phyloP scores from a whole-genome alignment of 805 yeast species.

The Ogataea paraovalis region DNA sequence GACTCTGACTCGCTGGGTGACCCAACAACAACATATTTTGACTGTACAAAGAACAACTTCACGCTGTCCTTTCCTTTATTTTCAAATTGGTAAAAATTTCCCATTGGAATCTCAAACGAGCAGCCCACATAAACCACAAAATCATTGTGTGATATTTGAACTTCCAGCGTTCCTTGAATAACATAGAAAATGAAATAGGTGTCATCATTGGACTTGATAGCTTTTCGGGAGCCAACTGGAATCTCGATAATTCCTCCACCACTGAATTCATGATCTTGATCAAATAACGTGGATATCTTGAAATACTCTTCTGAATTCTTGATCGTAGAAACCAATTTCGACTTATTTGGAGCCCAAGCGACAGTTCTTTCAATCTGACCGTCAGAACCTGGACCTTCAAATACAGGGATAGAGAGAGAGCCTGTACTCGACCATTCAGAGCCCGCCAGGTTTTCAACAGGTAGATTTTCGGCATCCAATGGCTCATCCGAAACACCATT shows the following conservation, averaged over 20 bases:
- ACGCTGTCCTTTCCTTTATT: conserved; percentile 59
- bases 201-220: conserved; percentile 56
- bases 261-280: conserved; percentile 54
- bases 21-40: conserved; percentile 38
- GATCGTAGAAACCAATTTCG: conserved; percentile 39
- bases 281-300: conserved; percentile 60
- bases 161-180: conserved; percentile 65
- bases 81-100: conserved; percentile 64
- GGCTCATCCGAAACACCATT: background rate
- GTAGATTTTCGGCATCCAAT: conserved; percentile 25
- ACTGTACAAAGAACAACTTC: conserved; percentile 72
- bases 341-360: conserved; percentile 63
- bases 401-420: conserved; percentile 43
- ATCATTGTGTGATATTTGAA: conserved; percentile 51
- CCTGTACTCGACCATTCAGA: conserved; percentile 51
- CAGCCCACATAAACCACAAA: conserved; percentile 70
- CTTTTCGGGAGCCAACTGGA: conserved; percentile 59
- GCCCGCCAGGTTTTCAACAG: conserved; percentile 34
- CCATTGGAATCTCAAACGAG: conserved; percentile 77
- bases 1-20: conserved; percentile 13
- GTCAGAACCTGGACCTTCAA: conserved; percentile 46
- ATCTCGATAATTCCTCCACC: conserved; percentile 73
- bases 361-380: conserved; percentile 41
- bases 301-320: conserved; percentile 48
- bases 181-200: conserved; percentile 75